phyloP scores from a whole-genome alignment of 1,284 basidiomycete species.

The Waitea zeae region DNA sequence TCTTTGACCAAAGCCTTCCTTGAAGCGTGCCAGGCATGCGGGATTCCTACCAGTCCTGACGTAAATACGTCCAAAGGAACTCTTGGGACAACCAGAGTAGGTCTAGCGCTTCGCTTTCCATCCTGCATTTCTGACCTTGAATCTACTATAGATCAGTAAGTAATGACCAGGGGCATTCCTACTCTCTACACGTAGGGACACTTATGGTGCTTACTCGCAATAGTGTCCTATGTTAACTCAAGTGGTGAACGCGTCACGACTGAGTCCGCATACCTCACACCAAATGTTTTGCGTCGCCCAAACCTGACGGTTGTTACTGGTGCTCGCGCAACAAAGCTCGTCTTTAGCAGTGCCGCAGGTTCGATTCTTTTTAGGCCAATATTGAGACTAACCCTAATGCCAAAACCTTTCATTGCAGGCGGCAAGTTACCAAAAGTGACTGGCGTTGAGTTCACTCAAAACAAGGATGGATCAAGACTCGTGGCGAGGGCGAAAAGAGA shows the following conservation, averaged over 20 bases:
- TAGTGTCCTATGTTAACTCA: slow-evolving; percentile 46
- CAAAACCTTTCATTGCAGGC: slow-evolving; percentile 11
- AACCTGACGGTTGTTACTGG: slow-evolving; percentile 39
- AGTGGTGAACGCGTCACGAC: slow-evolving; percentile 34
- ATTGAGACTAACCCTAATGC: no score
- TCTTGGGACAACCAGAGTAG: slow-evolving; percentile 31
- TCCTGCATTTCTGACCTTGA: not conserved
- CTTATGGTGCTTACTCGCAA: slow-evolving; percentile 1
- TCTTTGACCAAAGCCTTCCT: slow-evolving; percentile 24
- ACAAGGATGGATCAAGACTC: slow-evolving; percentile 17
- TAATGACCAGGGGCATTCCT: not conserved
- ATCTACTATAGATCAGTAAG: slow-evolving; percentile 9
- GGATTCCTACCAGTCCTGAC: slow-evolving; percentile 30
- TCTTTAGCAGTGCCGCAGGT: not conserved
- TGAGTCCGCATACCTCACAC: slow-evolving; percentile 60
- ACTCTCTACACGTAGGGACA: not conserved
- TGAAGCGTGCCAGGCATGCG: slow-evolving; percentile 24
- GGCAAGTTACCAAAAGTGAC: slow-evolving; percentile 32
- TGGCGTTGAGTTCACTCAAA: slow-evolving; percentile 39
- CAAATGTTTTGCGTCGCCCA: slow-evolving; percentile 35
- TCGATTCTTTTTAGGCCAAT: not conserved
- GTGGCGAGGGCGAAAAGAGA: slow-evolving; percentile 33
- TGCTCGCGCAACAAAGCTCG: not conserved
- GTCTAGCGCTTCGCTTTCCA: not conserved
- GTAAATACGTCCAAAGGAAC: slow-evolving; percentile 32